phyloP scores from a whole-genome alignment of 1,139 yeast genomes.

The Yamadazyma sp. region DNA sequence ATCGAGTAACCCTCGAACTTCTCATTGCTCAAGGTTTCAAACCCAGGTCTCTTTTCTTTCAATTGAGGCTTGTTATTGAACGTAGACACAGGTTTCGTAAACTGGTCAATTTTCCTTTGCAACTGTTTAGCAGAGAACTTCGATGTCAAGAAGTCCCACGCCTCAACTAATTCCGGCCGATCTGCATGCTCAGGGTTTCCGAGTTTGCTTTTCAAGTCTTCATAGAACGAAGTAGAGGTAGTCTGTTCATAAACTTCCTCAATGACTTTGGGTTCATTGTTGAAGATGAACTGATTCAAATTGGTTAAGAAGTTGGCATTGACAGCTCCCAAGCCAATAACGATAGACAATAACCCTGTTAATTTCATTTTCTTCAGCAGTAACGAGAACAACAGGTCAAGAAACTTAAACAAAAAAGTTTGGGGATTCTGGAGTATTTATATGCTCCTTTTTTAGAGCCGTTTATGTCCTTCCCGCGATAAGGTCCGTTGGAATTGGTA shows the following conservation, averaged over 20 bases:
- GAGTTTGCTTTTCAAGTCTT: constrained; percentile 8
- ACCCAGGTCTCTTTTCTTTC: constrained; percentile 9
- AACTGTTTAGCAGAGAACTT: constrained; percentile 19
- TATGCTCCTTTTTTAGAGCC: neutral
- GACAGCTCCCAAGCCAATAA: constrained; percentile 2
- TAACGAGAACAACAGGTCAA: too few relatives aligned
- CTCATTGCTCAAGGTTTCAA: constrained; percentile 23
- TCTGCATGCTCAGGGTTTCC: constrained; percentile 12
- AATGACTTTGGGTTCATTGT: constrained; percentile 1
- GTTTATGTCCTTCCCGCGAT: neutral
- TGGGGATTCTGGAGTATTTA: too few relatives aligned
- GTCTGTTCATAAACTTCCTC: constrained; percentile 3
- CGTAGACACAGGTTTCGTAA: constrained; percentile 13
- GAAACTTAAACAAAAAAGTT: too few relatives aligned
- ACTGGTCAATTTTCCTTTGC: constrained; percentile 20
- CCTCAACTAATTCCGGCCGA: constrained; percentile 10
- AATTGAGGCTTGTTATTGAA: constrained; percentile 10
- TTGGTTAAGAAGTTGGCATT: constrained; percentile 8
- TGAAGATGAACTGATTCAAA: constrained; percentile 7
- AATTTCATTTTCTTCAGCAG: constrained; percentile 4
- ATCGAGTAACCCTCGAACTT: constrained; percentile 37
- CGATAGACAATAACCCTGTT: constrained; percentile 5
- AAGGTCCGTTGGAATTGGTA: neutral
- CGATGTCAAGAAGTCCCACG: constrained; percentile 28
- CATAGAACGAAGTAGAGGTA: constrained; percentile 5